Evolutionary conservation across 768 basidiomycete genomes (phyloP), one percentile per base, ranked within the genome.

Genomic region (Tulasnella sp.): DNA sequence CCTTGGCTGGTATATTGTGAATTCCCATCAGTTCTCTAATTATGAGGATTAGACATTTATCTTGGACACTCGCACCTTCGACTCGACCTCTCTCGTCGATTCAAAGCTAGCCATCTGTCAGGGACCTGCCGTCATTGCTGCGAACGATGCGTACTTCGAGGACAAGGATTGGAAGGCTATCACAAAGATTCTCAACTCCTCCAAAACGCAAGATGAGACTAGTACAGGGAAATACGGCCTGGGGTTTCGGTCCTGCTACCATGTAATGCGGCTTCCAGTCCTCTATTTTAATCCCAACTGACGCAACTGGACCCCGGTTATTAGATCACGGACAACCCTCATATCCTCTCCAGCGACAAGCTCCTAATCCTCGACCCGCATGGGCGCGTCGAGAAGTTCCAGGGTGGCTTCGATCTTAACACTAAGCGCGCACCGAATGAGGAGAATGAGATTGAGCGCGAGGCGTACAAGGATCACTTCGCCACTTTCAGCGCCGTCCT

Each of bases 281-380:
- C 9, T 29, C 0, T 6, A 45, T 72, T 39, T 6, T 40, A 40
- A 52, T 17, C 42, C 19, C 15, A 9, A 39, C 71, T 72, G 71
- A 45, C 71, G 40, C 31, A 2, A 7, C 22, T 4, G 14, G 8
- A 11, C 38, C 52, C 25, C 25, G 0, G 22, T 25, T 17, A 5
- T 29, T 14, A 74, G 73, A 49, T 74, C 3, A 74, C 73, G 0
- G 73, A 74, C 73, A 74, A 74, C 54, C 49, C 73, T 7, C 52
- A 74, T 34, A 74, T 74, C 73, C 39, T 64, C 45, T 74, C 73
- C 2, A 31, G 34, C 1, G 52, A 42, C 64, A 38, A 58, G 37
- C 52, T 74, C 25, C 54, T 74, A 22, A 39, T 74, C 29, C 52
- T 74, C 14, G 73, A 74, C 15, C 73, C 73, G 12, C 73, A 74